Base-by-base conservation (phyloP, 176 grass and related monocot genomes). In the Triticum dicoccoides region DNA sequence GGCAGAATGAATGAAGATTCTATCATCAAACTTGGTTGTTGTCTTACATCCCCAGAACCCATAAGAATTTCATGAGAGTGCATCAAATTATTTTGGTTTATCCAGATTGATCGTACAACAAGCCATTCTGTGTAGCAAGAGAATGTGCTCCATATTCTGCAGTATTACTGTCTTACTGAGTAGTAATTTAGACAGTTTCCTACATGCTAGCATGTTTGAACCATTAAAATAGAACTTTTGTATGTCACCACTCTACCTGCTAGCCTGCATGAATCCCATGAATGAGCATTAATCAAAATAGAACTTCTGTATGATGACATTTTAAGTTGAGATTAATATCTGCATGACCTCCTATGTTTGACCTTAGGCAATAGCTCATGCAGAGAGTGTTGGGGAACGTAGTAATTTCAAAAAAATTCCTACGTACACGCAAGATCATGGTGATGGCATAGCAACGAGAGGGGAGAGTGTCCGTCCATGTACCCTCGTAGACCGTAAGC, bases 301-400 rank as follows among this genome's bases (percentile, higher is more conserved):
- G 4, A 37, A 5, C 23, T 49, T 27, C 1, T 25, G 6, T 49
- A 17, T 49, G 41, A 27, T 44, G 25, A 4, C 3, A 14, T 49
- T 49, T 49, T 47, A 25, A 47, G 71, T 49, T 74, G 71, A 49
- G 41, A 74, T 15, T 74, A 74, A 49, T 74, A 49, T 49, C 24
- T 74, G 41, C 41, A 74, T 24, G 39, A 8, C 35, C 23, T 52
- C 12, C 27, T 13, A 30, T 51, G 1, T 52, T 76, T 70, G 71
- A 49, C 12, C 23, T 1, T 74, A 88, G 87, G 87, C 39, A 29
- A 44, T 88, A 75, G 20, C 6, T 33, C 14, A 69, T 51, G 54
- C 5, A 80, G 32, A 59, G 29, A 80, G 83, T 34, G 79, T 25
- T 25, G 25, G 25, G 25, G 25, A 25, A 25, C 25, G 25, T 25